Evolutionary conservation across 148 eudicot genomes (phyloP), one percentile per base, ranked within the genome.

Genomic region (Camellia lanceoleosa): DNA sequence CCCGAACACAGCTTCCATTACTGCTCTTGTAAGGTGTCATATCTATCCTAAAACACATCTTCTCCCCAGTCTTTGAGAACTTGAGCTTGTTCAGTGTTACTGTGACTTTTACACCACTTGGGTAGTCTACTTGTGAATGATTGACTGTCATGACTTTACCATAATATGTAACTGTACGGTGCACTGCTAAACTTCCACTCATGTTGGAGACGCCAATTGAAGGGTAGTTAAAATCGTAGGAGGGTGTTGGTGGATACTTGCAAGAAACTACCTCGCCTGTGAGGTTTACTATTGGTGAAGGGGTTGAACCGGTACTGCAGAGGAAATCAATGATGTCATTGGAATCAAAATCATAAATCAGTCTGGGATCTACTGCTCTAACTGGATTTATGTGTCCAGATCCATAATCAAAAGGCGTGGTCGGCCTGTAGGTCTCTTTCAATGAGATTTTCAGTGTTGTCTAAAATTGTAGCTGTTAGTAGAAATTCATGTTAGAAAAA

Each of bases 321-420:
- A 87, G 89, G 76, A 87, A 80, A 51, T 84, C 70, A 42, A 84
- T 74, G 2, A 84, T 51, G 81, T 87, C 82, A 15, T 59, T 61
- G 46, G 82, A 6, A 46, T 84, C 80, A 42, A 30, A 84, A 80
- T 87, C 87, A 43, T 87, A 87, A 63, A 87, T 41, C 41, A 84
- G 81, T 63, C 89, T 87, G 0, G 87, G 87, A 82, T 84, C 78
- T 47, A 84, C 42, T 55, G 89, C 83, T 80, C 79, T 82, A 23
- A 69, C 74, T 71, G 87, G 87, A 82, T 87, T 80, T 75, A 87
- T 73, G 38, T 84, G 87, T 58, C 89, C 85, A 8, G 89, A 87
- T 38, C 89, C 87, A 71, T 78, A 84, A n/a, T 87, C 85, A 60
- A 84, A 84, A 74, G 87, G 85, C 30, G 87, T 80, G 12, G 87